A percentile compares a stretch with the other conserved stretches of the same genome.
phyloP scores from a whole-genome alignment of 2,329 filamentous ascomycete genomes.

The Coniochaeta sp. region DNA sequence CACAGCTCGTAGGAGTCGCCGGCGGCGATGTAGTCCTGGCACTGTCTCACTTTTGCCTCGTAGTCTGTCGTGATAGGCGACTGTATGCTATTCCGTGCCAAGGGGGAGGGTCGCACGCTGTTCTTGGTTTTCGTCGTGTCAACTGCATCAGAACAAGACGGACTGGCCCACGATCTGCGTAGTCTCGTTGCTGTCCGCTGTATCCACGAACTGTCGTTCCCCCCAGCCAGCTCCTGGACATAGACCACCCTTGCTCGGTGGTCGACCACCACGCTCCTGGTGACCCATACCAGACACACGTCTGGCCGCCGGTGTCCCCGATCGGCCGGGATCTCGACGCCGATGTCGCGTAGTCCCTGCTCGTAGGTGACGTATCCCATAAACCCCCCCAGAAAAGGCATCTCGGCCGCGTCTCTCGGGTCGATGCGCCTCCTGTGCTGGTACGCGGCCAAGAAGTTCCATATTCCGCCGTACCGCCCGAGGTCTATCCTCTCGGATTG shows the following conservation, averaged over 20 bases:
- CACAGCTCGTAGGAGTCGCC: conserved; percentile 85
- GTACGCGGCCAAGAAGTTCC: conserved; percentile 44
- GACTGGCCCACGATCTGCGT: conserved; percentile 11
- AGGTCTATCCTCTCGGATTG: conserved; percentile 20
- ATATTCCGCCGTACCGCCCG: conserved; percentile 28
- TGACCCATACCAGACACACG: conserved; percentile 68
- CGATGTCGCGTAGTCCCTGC: conserved; percentile 60
- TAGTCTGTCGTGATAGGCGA: conserved; percentile 46
- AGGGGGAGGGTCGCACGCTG: conserved; percentile 5
- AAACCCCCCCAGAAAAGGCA: conserved; percentile 73
- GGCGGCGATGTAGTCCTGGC: conserved; percentile 64
- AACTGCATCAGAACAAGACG: background rate
- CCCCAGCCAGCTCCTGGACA: conserved; percentile 57
- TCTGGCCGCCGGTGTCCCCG: conserved; percentile 50
- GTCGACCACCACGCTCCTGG: conserved; percentile 71
- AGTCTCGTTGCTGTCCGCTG: conserved; percentile 24
- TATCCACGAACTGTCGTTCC: conserved; percentile 33
- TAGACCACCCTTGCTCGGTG: conserved; percentile 54
- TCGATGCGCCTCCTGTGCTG: conserved; percentile 22
- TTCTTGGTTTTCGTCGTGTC: background rate
- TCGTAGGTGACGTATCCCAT: conserved; percentile 84
- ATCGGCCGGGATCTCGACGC: conserved; percentile 28
- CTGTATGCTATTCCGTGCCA: conserved; percentile 16
- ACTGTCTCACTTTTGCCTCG: conserved; percentile 57
- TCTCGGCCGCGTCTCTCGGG: conserved; percentile 16